Percentiles rank a stretch among this genome's conserved stretches.
phyloP scores from a whole-genome alignment of 345 rosid genomes.

The Pugionium dolabratum region DNA sequence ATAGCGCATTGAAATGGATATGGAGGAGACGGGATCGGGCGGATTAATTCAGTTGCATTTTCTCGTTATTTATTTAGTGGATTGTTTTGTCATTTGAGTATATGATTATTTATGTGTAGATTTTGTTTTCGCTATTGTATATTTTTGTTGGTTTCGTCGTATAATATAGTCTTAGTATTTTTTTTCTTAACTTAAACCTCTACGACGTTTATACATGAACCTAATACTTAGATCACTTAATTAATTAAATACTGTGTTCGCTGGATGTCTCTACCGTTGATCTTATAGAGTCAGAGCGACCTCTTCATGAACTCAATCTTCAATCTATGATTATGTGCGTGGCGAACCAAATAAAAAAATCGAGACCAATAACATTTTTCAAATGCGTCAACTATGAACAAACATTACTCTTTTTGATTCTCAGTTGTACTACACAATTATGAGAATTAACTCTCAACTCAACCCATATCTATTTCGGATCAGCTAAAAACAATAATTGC shows the following conservation, averaged over 20 bases:
- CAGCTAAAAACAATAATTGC: not conserved
- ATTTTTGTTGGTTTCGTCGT: constrained; percentile 27
- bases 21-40: not conserved
- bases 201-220: not conserved
- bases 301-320: too few species aligned
- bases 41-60: constrained; percentile 28
- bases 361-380: too few species aligned
- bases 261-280: too few species aligned
- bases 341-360: too few species aligned
- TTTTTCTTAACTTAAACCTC: not conserved
- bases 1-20: constrained; percentile 40
- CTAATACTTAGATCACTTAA: not conserved
- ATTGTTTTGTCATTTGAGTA: constrained; percentile 31
- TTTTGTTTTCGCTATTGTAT: constrained; percentile 25
- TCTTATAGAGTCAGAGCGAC: too few species aligned
- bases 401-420: too few species aligned
- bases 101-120: constrained; percentile 32
- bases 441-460: too few species aligned
- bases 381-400: too few species aligned
- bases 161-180: constrained; percentile 9
- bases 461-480: constrained; percentile 25
- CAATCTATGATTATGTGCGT: too few species aligned
- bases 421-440: too few species aligned
- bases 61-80: constrained; percentile 6
- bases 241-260: too few species aligned